These are phyloP conservation scores for Alternaria sp. DNA, from an alignment of 2,329 filamentous ascomycete genomes.

Conservation along the genomic window DNA sequence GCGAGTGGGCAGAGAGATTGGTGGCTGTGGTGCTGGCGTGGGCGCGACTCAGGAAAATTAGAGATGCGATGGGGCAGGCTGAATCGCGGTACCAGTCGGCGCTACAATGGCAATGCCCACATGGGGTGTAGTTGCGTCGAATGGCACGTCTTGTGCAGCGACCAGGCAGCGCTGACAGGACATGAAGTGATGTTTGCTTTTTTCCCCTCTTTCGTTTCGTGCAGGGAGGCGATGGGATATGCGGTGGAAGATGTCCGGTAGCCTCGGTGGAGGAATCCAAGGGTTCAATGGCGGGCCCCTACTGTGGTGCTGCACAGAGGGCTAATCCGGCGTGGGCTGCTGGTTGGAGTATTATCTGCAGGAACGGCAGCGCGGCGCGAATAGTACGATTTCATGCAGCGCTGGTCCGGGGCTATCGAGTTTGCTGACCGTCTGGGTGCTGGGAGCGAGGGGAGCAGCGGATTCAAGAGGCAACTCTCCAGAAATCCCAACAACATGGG, in stretches of 20 bases:
- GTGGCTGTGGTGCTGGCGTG: conserved; percentile 30
- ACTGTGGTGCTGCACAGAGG: conserved; percentile 17
- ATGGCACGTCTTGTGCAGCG: conserved; percentile 24
- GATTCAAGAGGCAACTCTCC: conserved; percentile 4
- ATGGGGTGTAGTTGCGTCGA: conserved; percentile 22
- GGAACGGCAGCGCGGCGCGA: conserved; percentile 17
- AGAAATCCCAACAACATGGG: conserved; percentile 7
- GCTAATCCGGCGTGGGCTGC: conserved; percentile 23
- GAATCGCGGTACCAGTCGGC: conserved; percentile 35
- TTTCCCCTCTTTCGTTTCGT: background rate
- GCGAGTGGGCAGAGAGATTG: conserved; percentile 8
- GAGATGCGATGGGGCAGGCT: conserved; percentile 25
- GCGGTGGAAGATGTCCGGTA: conserved; percentile 21
- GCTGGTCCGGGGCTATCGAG: conserved; percentile 1
- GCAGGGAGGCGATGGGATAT: conserved; percentile 18
- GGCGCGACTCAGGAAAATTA: conserved; percentile 40
- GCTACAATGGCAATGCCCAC: conserved; percentile 18
- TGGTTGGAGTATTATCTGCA: conserved; percentile 18
- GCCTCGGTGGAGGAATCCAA: conserved; percentile 19
- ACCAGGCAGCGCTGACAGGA: conserved; percentile 16
- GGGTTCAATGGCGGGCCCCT: conserved; percentile 29
- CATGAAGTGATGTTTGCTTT: conserved; percentile 20
- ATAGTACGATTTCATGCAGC: conserved; percentile 17
- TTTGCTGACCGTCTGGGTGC: background rate
- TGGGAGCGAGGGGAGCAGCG: background rate